A percentile compares a stretch with the other conserved stretches of the same genome.
phyloP scores from a whole-genome alignment of 2,329 filamentous ascomycete genomes.

The Colletotrichum sp. region DNA sequence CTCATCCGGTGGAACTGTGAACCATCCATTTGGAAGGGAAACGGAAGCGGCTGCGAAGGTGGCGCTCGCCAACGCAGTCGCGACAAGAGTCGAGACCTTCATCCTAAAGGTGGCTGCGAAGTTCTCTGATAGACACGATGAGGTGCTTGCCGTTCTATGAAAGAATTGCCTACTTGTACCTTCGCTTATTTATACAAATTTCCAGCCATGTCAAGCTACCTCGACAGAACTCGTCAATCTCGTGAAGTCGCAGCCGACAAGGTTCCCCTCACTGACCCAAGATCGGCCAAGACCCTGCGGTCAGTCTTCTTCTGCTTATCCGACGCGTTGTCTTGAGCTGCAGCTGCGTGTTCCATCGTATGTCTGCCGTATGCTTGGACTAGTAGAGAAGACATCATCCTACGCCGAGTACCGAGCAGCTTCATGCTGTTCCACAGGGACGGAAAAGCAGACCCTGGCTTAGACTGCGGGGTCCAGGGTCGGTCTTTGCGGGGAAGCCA shows the following conservation, averaged over 20 bases:
- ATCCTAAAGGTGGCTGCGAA: neutral
- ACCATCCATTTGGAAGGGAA: constrained; percentile 18
- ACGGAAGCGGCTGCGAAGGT: neutral
- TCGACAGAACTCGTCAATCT: neutral
- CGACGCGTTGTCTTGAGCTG: neutral
- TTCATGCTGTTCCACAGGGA: neutral
- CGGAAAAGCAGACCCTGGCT: constrained; percentile 13
- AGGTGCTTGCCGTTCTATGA: neutral
- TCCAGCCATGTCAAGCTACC: neutral
- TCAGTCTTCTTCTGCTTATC: neutral
- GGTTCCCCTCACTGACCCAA: constrained; percentile 12
- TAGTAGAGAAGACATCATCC: neutral
- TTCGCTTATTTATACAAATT: neutral
- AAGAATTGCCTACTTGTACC: neutral
- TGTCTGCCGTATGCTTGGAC: neutral
- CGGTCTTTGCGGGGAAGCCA: constrained; percentile 4
- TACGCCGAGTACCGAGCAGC: neutral
- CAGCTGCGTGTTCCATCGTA: neutral
- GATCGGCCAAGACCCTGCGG: neutral
- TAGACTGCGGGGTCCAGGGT: neutral
- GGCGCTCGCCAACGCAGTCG: neutral
- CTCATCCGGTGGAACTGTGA: constrained; percentile 11
- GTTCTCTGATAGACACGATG: neutral
- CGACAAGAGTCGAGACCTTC: neutral
- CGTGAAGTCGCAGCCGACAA: neutral